A percentile compares a stretch with the other conserved stretches of the same genome.
phyloP scores from a whole-genome alignment of 1,284 basidiomycete genomes.

The Ustilago bromivora region DNA sequence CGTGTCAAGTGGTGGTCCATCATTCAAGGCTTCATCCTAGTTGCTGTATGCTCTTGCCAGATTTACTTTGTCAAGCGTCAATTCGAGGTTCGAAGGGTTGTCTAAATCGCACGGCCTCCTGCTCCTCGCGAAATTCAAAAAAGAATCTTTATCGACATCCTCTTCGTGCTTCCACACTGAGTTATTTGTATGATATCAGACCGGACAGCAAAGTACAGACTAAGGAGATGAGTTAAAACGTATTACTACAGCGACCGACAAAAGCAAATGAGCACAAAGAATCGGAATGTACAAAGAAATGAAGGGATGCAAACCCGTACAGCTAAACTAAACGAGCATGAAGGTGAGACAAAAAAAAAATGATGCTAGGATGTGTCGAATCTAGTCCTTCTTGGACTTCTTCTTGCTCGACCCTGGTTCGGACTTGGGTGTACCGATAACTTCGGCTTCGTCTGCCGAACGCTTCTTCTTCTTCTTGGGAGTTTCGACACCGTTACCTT shows the following conservation, averaged over 20 bases:
- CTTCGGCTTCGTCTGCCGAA: conserved; percentile 53
- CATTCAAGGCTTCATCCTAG: conserved; percentile 85
- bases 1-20: conserved; percentile 99
- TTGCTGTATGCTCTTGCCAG: conserved; percentile 94
- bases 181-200: no score
- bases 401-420: conserved; percentile 58
- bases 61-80: conserved; percentile 92
- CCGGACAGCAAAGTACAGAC: background rate
- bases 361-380: no score
- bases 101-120: conserved; percentile 23
- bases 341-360: background rate
- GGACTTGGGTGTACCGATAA: conserved; percentile 49
- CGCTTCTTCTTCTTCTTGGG: conserved; percentile 63
- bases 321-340: conserved; percentile 7
- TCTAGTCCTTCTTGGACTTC: conserved; percentile 57
- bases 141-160: background rate
- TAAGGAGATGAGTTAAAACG: conserved; percentile 1
- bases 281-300: conserved; percentile 4
- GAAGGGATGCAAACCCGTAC: background rate
- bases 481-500: conserved; percentile 33
- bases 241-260: conserved; percentile 39
- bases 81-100: conserved; percentile 58
- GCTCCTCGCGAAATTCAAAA: background rate
- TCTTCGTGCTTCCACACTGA: no score
- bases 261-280: conserved; percentile 2